These are phyloP conservation scores for Glycine tomentella DNA, from an alignment of 306 rosid species.

Conservation along the genomic window DNA sequence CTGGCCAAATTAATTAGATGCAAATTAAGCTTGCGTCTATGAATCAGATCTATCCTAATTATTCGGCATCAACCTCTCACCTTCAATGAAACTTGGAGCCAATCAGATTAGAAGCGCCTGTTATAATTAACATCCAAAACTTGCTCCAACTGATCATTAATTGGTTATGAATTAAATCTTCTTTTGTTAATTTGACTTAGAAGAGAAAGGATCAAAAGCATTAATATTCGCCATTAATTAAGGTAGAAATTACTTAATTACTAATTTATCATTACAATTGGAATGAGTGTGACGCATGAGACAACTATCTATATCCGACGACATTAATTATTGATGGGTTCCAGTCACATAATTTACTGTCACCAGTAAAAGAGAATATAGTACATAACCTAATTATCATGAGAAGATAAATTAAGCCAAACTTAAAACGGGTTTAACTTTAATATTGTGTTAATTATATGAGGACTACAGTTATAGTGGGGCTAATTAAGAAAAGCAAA, in stretches of 20 bases:
- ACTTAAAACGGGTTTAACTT: background rate
- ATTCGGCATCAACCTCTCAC: background rate
- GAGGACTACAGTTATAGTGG: background rate
- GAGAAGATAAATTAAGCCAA: background rate
- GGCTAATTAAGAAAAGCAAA: background rate
- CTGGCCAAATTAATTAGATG: slow-evolving; percentile 6
- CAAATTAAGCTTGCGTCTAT: background rate
- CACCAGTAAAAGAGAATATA: background rate
- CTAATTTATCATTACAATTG: background rate
- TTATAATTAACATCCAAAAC: background rate
- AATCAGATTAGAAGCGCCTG: background rate
- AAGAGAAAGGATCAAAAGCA: no score
- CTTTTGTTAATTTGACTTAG: no score
- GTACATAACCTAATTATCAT: background rate
- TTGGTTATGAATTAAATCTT: no score
- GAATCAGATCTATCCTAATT: slow-evolving; percentile 3
- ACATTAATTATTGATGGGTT: slow-evolving; percentile 17
- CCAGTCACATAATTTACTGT: background rate
- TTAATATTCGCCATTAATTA: background rate
- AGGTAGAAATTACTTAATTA: background rate
- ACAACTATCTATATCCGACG: slow-evolving; percentile 3
- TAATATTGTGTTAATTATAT: background rate
- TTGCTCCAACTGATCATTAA: no score
- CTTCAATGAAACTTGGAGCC: slow-evolving; percentile 19
- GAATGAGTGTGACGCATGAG: slow-evolving; percentile 10